phyloP scores from a whole-genome alignment of 1,284 basidiomycete species.

The Ceratobasidium sp. region DNA sequence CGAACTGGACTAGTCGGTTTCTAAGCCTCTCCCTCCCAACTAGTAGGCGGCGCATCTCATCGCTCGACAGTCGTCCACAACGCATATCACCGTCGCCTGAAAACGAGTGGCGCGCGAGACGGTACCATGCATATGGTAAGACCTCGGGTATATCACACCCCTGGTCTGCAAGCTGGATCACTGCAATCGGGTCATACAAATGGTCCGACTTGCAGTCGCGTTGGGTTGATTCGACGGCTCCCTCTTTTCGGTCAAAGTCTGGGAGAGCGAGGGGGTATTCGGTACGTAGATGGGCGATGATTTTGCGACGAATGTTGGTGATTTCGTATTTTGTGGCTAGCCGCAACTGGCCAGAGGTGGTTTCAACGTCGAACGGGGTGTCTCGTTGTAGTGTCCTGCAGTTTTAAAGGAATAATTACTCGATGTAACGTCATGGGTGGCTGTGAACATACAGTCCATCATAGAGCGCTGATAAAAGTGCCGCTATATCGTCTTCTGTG shows the following conservation, averaged over 20 bases:
- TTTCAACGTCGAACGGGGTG: slow-evolving; percentile 21
- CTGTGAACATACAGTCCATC: slow-evolving; percentile 21
- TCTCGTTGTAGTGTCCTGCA: slow-evolving; percentile 9
- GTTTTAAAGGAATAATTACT: neutral
- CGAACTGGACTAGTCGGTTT: slow-evolving; percentile 12
- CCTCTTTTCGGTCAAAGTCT: slow-evolving; percentile 25
- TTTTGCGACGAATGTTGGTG: slow-evolving; percentile 33
- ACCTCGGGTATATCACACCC: slow-evolving; percentile 32
- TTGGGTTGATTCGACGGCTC: neutral
- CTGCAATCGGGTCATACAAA: slow-evolving; percentile 24
- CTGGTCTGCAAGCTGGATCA: slow-evolving; percentile 31
- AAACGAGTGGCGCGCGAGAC: slow-evolving; percentile 27
- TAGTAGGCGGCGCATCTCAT: slow-evolving; percentile 19
- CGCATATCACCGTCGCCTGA: slow-evolving; percentile 3
- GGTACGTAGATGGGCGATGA: slow-evolving; percentile 14
- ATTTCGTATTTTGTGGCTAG: slow-evolving; percentile 39
- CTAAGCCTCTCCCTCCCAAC: slow-evolving; percentile 9
- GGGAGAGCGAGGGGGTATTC: slow-evolving; percentile 22
- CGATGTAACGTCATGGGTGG: neutral
- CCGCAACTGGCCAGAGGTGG: slow-evolving; percentile 24
- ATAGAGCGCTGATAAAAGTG: slow-evolving; percentile 28
- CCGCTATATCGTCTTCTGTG: slow-evolving; percentile 30
- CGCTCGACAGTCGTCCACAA: slow-evolving; percentile 23
- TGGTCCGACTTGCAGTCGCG: neutral
- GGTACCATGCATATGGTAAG: slow-evolving; percentile 31